Evolutionary conservation across 805 yeast genomes (phyloP).

Genomic region (Yarrowia deformans): DNA sequence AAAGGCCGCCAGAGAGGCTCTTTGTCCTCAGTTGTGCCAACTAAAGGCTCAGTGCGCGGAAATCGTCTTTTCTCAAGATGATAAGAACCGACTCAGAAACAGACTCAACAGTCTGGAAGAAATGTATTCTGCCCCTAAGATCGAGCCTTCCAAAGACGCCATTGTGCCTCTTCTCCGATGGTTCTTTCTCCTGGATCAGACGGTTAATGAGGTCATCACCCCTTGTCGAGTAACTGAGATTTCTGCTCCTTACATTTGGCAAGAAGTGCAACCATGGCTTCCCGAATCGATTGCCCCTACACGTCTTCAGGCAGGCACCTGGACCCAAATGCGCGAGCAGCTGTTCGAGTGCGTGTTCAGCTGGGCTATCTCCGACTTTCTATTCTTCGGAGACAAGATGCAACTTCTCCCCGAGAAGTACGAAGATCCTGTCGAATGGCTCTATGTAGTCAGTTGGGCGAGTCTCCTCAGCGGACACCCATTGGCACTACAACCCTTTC

Average conservation of each 20-base stretch:
- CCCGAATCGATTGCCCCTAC: conserved; percentile 4
- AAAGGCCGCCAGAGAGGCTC: conserved; percentile 20
- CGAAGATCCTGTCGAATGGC: conserved; percentile 22
- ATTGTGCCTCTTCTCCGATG: conserved; percentile 7
- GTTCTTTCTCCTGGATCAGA: conserved; percentile 20
- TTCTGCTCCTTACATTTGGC: conserved; percentile 8
- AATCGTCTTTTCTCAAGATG: conserved; percentile 15
- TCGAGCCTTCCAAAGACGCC: background rate
- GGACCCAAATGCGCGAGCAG: conserved; percentile 7
- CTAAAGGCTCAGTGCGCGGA: background rate
- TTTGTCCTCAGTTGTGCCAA: conserved; percentile 8
- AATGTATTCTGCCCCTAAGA: background rate
- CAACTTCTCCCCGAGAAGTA: conserved; percentile 1
- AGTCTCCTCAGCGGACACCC: conserved; percentile 1
- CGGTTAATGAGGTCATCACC: conserved; percentile 4
- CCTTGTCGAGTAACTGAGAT: conserved; percentile 19
- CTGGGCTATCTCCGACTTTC: conserved; percentile 13
- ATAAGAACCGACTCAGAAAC: conserved; percentile 18
- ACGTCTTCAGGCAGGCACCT: conserved; percentile 7
- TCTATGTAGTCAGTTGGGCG: conserved; percentile 13
- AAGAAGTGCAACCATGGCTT: conserved; percentile 16
- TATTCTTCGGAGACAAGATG: conserved; percentile 8
- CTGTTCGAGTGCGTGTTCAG: background rate
- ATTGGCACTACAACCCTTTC: conserved; percentile 5
- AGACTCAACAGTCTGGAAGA: conserved; percentile 18